Percentiles rank a stretch among this genome's conserved stretches.
These are phyloP conservation scores for Chaetomium tenue DNA, from an alignment of 495 filamentous ascomycete species.

Conservation along the genomic window DNA sequence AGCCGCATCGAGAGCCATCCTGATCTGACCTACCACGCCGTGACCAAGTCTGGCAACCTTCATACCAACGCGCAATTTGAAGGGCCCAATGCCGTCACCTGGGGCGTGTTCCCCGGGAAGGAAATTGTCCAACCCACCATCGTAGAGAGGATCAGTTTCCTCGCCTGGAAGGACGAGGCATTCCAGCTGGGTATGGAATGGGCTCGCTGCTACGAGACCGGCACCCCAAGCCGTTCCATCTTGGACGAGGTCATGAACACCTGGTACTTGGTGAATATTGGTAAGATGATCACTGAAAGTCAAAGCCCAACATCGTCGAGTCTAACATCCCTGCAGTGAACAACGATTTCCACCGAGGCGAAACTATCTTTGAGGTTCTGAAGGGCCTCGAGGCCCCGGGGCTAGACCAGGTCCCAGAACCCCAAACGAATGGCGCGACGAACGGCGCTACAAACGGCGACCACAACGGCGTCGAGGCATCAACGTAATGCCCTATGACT, in stretches of 20 bases:
- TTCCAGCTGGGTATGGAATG: slow-evolving; percentile 90
- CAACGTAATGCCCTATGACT: slow-evolving; percentile 27
- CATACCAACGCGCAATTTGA: slow-evolving; percentile 81
- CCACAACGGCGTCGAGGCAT: slow-evolving; percentile 29
- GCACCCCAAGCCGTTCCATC: slow-evolving; percentile 75
- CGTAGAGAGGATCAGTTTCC: slow-evolving; percentile 94
- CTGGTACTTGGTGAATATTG: slow-evolving; percentile 95
- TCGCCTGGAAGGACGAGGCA: slow-evolving; percentile 99
- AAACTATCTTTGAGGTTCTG: slow-evolving; percentile 80
- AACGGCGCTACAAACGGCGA: slow-evolving; percentile 19
- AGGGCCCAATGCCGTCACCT: slow-evolving; percentile 94
- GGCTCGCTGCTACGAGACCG: slow-evolving; percentile 81
- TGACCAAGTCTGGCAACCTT: slow-evolving; percentile 75
- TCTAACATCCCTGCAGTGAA: slow-evolving; percentile 60
- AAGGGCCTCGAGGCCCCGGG: slow-evolving; percentile 69
- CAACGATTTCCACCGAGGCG: slow-evolving; percentile 86
- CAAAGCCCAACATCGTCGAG: not conserved
- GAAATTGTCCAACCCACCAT: slow-evolving; percentile 99
- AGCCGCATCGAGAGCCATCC: slow-evolving; percentile 73
- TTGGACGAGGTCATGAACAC: slow-evolving; percentile 80
- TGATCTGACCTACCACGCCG: slow-evolving; percentile 89
- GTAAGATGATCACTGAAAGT: slow-evolving; percentile 48
- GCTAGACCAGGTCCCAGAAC: slow-evolving; percentile 49
- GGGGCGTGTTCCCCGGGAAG: slow-evolving; percentile 98
- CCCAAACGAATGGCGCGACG: slow-evolving; percentile 20